These are phyloP conservation scores for Sarocladium kiliense DNA, from an alignment of 2,329 filamentous ascomycete genomes.

Conservation along the genomic window DNA sequence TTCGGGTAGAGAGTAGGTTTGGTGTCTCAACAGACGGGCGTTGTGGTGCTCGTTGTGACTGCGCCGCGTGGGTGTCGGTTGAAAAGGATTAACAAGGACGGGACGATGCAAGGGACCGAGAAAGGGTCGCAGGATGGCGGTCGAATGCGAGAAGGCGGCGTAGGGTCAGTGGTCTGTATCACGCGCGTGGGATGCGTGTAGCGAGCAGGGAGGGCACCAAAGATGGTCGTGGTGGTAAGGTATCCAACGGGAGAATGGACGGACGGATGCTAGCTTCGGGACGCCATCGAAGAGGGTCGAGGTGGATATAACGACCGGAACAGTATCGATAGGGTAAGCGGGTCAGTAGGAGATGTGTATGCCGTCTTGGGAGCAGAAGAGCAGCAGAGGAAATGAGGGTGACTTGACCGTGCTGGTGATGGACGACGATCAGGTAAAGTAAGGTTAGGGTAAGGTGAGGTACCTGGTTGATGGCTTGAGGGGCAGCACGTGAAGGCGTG, in stretches of 20 bases:
- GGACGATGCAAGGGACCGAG: neutral
- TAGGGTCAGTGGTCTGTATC: neutral
- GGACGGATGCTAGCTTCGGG: conserved; percentile 2
- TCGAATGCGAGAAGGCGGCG: neutral
- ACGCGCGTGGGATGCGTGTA: neutral
- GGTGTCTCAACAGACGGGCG: neutral
- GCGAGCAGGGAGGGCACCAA: neutral
- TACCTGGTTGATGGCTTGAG: too few species aligned
- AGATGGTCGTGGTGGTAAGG: neutral
- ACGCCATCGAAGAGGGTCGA: neutral
- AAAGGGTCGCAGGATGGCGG: neutral
- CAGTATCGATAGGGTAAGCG: too few species aligned
- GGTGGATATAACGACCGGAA: too few species aligned
- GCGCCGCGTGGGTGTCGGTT: neutral
- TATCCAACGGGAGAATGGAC: neutral
- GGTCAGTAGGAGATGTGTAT: neutral
- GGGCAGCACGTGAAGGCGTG: too few species aligned
- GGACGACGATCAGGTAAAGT: too few species aligned
- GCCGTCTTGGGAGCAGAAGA: too few species aligned
- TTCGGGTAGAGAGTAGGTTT: neutral
- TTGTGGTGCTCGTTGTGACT: neutral
- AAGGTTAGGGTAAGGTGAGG: too few species aligned
- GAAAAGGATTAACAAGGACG: neutral
- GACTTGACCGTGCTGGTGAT: too few species aligned
- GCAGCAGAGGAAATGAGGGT: too few species aligned